These are phyloP conservation scores for Pelargonium cotyledonis DNA, from an alignment of 441 rosid genomes.

Conservation along the genomic window DNA sequence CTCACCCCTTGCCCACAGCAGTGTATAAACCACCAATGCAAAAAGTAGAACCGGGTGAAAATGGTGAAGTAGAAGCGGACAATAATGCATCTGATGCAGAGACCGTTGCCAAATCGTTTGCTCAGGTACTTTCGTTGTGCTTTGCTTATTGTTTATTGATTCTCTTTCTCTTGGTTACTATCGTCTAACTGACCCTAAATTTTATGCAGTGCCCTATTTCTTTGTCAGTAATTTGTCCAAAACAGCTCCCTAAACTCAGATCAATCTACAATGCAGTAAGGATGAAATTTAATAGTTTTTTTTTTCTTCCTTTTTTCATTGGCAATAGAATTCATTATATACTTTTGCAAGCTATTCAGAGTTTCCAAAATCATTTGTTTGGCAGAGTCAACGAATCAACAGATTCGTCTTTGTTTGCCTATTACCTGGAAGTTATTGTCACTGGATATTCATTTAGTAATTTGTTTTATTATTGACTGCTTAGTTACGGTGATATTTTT, in stretches of 20 bases:
- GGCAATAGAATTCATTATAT: background rate
- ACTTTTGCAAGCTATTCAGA: background rate
- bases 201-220: constrained; percentile 71
- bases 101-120: constrained; percentile 71
- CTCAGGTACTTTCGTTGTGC: constrained; percentile 41
- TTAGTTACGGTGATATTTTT: background rate
- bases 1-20: constrained; percentile 87
- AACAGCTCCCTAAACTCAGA: constrained; percentile 80
- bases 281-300: constrained; percentile 9
- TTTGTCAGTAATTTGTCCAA: constrained; percentile 84
- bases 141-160: background rate
- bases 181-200: constrained; percentile 26
- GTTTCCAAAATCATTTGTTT: constrained; percentile 3
- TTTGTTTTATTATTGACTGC: background rate
- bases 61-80: constrained; percentile 51
- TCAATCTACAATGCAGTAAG: constrained; percentile 83
- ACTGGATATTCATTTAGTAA: background rate
- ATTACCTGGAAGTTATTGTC: background rate
- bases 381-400: background rate
- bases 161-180: background rate
- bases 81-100: constrained; percentile 88
- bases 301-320: background rate
- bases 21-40: constrained; percentile 72
- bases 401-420: too few species aligned
- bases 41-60: constrained; percentile 57